A percentile compares a stretch with the other conserved stretches of the same genome.
Conservation (phyloP, 257 asterid species). For the Nicotiana attenuata region DNA sequence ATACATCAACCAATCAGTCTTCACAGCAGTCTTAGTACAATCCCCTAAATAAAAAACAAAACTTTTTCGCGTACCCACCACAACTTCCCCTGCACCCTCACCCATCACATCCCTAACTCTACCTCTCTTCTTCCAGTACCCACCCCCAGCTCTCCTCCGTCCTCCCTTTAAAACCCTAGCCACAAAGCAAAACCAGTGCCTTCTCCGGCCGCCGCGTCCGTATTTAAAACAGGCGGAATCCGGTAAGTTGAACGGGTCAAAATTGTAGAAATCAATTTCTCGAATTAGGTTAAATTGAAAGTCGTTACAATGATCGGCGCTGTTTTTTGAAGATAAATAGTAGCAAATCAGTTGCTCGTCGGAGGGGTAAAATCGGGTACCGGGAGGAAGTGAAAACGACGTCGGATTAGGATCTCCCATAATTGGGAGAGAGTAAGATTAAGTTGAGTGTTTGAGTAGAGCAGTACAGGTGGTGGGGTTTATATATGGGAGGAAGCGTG, state of each 20-base stretch:
- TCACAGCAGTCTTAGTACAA: slow-evolving; percentile 18
- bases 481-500: slow-evolving; percentile 12
- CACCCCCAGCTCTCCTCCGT: slow-evolving; percentile 24
- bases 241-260: slow-evolving; percentile 30
- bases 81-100: slow-evolving; percentile 24
- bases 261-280: slow-evolving; percentile 34
- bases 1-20: slow-evolving; percentile 39
- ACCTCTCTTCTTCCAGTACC: slow-evolving; percentile 35
- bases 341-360: slow-evolving; percentile 30
- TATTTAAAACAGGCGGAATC: slow-evolving; percentile 25
- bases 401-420: slow-evolving; percentile 25
- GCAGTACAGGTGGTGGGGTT: neutral
- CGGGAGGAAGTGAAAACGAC: slow-evolving; percentile 25
- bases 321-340: slow-evolving; percentile 33
- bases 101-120: slow-evolving; percentile 25
- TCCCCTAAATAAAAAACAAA: slow-evolving; percentile 33
- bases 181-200: slow-evolving; percentile 40
- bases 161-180: slow-evolving; percentile 20
- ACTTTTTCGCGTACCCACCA: slow-evolving; percentile 31
- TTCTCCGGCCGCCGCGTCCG: slow-evolving; percentile 28
- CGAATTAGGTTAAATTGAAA: slow-evolving; percentile 17
- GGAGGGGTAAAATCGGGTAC: slow-evolving; percentile 34
- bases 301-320: neutral
- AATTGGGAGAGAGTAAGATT: neutral
- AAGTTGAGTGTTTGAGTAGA: neutral